These are phyloP conservation scores for Mortierella sp. DNA, from an alignment of 371 early-diverging fungal genomes.

Conservation along the genomic window DNA sequence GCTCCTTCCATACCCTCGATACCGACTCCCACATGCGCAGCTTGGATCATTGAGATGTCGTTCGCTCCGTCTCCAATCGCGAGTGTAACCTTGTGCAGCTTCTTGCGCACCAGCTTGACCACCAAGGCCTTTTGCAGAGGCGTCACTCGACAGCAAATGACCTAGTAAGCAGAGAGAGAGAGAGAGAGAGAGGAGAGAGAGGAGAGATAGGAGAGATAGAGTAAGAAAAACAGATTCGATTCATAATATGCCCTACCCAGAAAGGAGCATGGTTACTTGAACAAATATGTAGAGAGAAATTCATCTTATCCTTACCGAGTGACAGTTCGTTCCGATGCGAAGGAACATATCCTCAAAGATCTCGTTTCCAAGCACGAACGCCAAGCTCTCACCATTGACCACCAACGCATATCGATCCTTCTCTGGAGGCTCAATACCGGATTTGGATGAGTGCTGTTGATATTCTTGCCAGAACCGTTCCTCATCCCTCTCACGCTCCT, in stretches of 20 bases:
- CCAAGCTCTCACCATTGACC: constrained; percentile 54
- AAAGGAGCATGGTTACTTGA: no score
- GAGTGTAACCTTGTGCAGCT: constrained; percentile 77
- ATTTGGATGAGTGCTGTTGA: constrained; percentile 31
- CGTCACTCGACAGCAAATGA: constrained; percentile 94
- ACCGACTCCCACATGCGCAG: constrained; percentile 87
- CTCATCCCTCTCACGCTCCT: constrained; percentile 69
- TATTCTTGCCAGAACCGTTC: constrained; percentile 59
- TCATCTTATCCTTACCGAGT: constrained; percentile 50
- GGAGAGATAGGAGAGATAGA: not conserved
- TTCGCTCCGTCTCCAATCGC: constrained; percentile 98
- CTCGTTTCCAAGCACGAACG: constrained; percentile 52
- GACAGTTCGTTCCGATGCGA: constrained; percentile 49
- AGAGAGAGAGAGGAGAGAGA: not conserved
- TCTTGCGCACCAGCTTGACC: constrained; percentile 80
- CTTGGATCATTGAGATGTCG: constrained; percentile 97
- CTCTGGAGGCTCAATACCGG: constrained; percentile 29
- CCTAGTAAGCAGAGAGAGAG: constrained; percentile 62
- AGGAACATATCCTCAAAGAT: constrained; percentile 55
- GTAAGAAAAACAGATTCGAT: not conserved
- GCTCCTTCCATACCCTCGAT: constrained; percentile 86
- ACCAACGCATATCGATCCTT: constrained; percentile 51
- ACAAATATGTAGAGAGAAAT: constrained; percentile 23
- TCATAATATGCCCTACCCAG: no score
- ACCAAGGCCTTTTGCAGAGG: constrained; percentile 95